Conservation (phyloP, 805 yeast genomes). For the Teunomyces aglyptinius region DNA sequence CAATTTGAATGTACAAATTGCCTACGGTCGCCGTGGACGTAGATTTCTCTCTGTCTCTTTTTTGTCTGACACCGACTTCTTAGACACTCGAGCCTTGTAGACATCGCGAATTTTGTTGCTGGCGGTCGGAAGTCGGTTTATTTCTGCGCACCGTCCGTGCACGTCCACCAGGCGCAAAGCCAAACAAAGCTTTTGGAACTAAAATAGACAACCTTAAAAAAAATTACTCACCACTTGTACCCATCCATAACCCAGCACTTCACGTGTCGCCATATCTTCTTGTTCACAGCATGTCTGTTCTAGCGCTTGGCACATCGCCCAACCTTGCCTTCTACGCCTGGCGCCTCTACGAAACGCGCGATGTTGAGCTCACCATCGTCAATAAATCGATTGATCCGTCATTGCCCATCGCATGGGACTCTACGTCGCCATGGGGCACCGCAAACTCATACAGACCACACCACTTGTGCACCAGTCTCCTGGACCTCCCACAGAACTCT, state of each 20-base stretch:
- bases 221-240: not conserved
- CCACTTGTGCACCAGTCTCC: constrained; percentile 11
- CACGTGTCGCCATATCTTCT: not conserved
- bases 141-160: not conserved
- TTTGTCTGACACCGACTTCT: too few species aligned
- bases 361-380: constrained; percentile 38
- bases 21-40: not conserved
- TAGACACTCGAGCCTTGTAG: not conserved
- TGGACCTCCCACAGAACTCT: constrained; percentile 11
- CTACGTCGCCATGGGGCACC: constrained; percentile 11
- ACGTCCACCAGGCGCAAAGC: not conserved
- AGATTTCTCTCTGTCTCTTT: not conserved
- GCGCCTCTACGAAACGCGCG: constrained; percentile 49
- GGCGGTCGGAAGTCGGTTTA: not conserved
- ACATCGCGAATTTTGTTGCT: not conserved
- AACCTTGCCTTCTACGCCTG: constrained; percentile 59
- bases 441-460: constrained; percentile 15
- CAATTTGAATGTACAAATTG: too few species aligned
- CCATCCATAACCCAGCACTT: not conserved
- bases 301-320: constrained; percentile 48
- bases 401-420: constrained; percentile 16
- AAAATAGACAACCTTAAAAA: not conserved
- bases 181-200: not conserved
- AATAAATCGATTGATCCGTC: constrained; percentile 21
- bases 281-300: not conserved